Conservation (phyloP, 2,329 filamentous ascomycete genomes). For the Rutstroemia sp. region DNA sequence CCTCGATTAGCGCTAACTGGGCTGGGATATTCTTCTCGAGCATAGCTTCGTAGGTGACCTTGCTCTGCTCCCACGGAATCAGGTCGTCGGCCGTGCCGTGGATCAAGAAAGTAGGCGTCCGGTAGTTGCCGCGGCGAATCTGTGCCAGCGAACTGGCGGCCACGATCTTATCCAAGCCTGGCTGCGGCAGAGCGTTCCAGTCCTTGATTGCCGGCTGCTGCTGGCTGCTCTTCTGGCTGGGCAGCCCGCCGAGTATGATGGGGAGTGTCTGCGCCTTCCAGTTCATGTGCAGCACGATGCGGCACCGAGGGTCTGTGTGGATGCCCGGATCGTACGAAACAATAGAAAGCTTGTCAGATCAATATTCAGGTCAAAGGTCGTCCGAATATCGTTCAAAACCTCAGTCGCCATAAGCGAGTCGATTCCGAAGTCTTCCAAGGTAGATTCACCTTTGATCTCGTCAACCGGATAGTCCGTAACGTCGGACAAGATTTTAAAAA, state of each 20-base stretch:
- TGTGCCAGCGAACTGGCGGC: conserved; percentile 27
- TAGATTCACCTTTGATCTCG: conserved; percentile 1
- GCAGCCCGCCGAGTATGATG: conserved; percentile 31
- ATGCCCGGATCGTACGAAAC: no score
- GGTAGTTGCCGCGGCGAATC: conserved; percentile 27
- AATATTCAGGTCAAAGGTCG: background rate
- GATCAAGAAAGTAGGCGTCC: conserved; percentile 31
- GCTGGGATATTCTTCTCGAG: conserved; percentile 15
- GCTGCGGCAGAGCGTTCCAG: conserved; percentile 3
- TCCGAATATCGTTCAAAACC: background rate
- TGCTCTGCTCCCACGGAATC: conserved; percentile 29
- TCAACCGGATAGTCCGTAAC: conserved; percentile 11
- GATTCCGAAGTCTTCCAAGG: background rate
- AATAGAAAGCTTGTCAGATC: no score
- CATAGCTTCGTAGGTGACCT: conserved; percentile 20
- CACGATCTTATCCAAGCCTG: conserved; percentile 11
- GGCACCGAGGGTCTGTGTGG: conserved; percentile 29
- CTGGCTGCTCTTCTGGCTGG: no score
- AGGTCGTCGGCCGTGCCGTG: conserved; percentile 29
- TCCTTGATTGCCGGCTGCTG: no score
- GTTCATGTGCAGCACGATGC: conserved; percentile 37
- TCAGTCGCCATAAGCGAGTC: background rate
- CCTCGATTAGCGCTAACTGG: background rate
- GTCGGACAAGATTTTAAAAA: conserved; percentile 16
- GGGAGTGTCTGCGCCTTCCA: conserved; percentile 34